Evolutionary conservation across 176 grass and related monocot species (phyloP).

Genomic region (Chrysopogon serrulatus): DNA sequence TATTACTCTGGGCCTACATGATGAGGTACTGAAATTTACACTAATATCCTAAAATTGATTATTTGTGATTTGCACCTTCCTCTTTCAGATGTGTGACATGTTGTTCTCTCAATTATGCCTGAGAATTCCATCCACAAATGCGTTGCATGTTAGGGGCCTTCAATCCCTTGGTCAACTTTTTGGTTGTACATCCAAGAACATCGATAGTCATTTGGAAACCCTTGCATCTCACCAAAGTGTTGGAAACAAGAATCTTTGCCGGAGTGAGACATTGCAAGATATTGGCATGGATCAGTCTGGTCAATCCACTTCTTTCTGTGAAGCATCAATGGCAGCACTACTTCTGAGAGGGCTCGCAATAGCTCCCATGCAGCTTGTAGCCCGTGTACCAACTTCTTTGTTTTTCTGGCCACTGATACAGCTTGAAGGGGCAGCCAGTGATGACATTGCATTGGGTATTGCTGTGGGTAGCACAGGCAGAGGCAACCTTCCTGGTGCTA

Average conservation of each 20-base stretch:
- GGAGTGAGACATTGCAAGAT: conserved; percentile 48
- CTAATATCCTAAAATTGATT: not conserved
- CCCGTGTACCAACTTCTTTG: conserved; percentile 85
- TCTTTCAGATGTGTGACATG: conserved; percentile 91
- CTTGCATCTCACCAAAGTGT: conserved; percentile 39
- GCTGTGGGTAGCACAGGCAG: conserved; percentile 96
- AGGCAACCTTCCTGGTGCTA: conserved; percentile 95
- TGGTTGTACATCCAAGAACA: conserved; percentile 54
- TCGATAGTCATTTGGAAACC: conserved; percentile 38
- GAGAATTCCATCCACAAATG: conserved; percentile 55
- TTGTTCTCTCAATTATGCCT: conserved; percentile 93
- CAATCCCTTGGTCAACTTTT: conserved; percentile 66
- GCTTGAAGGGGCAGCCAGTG: conserved; percentile 92
- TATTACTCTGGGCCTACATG: not conserved
- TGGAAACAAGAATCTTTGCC: conserved; percentile 35
- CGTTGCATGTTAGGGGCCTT: conserved; percentile 46
- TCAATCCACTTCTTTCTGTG: conserved; percentile 37
- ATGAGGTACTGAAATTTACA: not conserved
- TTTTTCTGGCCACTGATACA: conserved; percentile 98
- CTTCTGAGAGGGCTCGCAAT: conserved; percentile 85
- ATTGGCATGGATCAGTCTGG: conserved; percentile 30
- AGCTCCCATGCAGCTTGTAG: conserved; percentile 87
- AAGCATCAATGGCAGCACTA: conserved; percentile 85
- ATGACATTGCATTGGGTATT: conserved; percentile 97
- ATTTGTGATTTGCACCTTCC: conserved; percentile 12